Evolutionary conservation across 2,329 filamentous ascomycete species (phyloP), one percentile per base, ranked within the genome.

Genomic region (Colletotrichum melonis): DNA sequence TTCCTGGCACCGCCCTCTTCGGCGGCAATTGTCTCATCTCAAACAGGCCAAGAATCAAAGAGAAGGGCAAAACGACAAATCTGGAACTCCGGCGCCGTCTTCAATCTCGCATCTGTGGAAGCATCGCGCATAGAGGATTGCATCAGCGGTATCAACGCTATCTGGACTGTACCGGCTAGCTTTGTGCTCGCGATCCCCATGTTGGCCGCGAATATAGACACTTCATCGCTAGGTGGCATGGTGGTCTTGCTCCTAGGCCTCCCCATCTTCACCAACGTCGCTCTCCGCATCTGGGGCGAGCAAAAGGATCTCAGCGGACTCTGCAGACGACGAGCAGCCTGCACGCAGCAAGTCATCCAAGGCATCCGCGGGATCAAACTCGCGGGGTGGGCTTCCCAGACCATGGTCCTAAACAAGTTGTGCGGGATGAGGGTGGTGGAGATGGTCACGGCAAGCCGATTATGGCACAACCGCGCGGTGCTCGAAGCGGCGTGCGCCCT

Each of bases 291-390:
- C 14, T 63, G 60, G 60, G 28, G 22, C 14, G 60, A 63, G n/a
- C 60, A 63, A 42, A 49, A 49, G 42, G 60, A 19, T 5, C 60
- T 63, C 60, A 63, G 60, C 42, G 60, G 26, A 19, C 28, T 63
- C 42, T 63, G 60, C 26, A 38, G 38, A 49, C 38, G 42, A n/a
- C 42, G 60, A 22, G 42, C 22, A n/a, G 22, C 60, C 8, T 30
- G 42, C 26, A 49, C 60, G 16, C 42, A 30, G n/a, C 60, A 63
- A 24, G 22, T 54, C 12, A 30, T 63, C 7, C 60, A 63, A 30
- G 19, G 60, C 24, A 63, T 63, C 42, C 24, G 60, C 28, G 60
- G 60, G 9, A 49, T 63, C 38, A 63, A 63, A n/a, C 42, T 63
- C 16, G 60, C 60, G 1, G 60, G 42, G 49, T 63, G 60, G 60